Conservation (phyloP, 1,139 yeast genomes). For the Geotrichum phurueaensis region DNA sequence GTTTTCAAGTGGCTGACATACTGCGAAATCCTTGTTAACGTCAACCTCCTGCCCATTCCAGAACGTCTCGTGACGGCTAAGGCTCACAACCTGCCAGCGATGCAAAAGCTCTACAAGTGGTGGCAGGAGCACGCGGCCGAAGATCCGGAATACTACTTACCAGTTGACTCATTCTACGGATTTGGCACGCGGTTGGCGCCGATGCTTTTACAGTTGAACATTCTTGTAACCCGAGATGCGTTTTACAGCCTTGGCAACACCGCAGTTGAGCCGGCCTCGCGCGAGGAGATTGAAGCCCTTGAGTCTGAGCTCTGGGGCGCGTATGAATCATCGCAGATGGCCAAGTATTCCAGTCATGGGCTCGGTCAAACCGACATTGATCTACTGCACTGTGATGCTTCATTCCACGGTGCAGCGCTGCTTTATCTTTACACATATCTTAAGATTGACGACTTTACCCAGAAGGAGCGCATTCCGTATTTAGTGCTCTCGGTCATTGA, state of each 20-base stretch:
- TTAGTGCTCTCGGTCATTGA: conserved; percentile 11
- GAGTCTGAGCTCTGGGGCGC: conserved; percentile 13
- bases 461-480: conserved; percentile 8
- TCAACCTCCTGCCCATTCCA: conserved; percentile 11
- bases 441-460: conserved; percentile 5
- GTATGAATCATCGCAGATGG: conserved; percentile 7
- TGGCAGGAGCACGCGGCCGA: conserved; percentile 13
- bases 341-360: conserved; percentile 5
- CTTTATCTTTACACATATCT: conserved; percentile 17
- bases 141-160: conserved; percentile 17
- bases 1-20: conserved; percentile 20
- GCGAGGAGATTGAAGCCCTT: conserved; percentile 8
- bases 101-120: conserved; percentile 15
- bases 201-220: conserved; percentile 14
- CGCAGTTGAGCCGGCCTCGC: conserved; percentile 1
- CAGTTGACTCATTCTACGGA: conserved; percentile 20
- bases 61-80: conserved; percentile 11
- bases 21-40: conserved; percentile 13
- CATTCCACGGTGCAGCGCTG: conserved; percentile 18
- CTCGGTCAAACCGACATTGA: conserved; percentile 13
- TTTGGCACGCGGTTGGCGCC: conserved; percentile 16
- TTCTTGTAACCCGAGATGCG: conserved; percentile 8
- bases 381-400: conserved; percentile 17
- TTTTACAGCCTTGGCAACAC: neutral
- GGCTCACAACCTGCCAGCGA: conserved; percentile 14